Conservation (phyloP, 2,329 filamentous ascomycete genomes). For the Chaetomiaceae sp. region DNA sequence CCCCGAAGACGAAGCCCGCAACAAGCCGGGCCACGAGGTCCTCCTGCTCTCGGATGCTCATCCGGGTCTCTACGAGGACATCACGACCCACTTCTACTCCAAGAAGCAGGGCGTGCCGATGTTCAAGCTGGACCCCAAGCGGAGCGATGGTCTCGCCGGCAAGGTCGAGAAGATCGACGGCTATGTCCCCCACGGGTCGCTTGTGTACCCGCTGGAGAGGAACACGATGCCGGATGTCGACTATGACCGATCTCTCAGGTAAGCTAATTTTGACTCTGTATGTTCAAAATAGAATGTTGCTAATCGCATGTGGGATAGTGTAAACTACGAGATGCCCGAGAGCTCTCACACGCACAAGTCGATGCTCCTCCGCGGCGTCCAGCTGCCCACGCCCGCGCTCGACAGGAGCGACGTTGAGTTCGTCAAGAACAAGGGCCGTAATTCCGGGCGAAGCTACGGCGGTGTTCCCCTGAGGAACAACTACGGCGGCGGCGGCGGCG, state of each 20-base stretch:
- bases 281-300: conserved; percentile 16
- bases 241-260: conserved; percentile 82
- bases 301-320: conserved; percentile 47
- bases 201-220: conserved; percentile 72
- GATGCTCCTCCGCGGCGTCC: conserved; percentile 82
- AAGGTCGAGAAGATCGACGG: conserved; percentile 74
- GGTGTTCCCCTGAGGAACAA: conserved; percentile 47
- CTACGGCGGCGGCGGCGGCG: conserved; percentile 33
- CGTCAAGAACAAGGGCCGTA: conserved; percentile 60
- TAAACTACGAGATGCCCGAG: conserved; percentile 78
- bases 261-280: too few species aligned
- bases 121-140: conserved; percentile 67
- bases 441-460: conserved; percentile 64
- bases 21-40: conserved; percentile 73
- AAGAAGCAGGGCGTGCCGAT: conserved; percentile 69
- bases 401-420: conserved; percentile 71
- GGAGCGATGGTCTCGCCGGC: conserved; percentile 74
- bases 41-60: conserved; percentile 81
- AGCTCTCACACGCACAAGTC: conserved; percentile 77
- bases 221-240: conserved; percentile 72
- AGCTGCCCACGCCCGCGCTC: conserved; percentile 66
- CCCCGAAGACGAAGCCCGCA: conserved; percentile 71
- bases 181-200: conserved; percentile 76
- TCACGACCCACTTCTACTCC: conserved; percentile 82
- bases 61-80: conserved; percentile 72